Base-by-base conservation (phyloP, 1,284 basidiomycete genomes). In the Singerocomus inundabilis region DNA sequence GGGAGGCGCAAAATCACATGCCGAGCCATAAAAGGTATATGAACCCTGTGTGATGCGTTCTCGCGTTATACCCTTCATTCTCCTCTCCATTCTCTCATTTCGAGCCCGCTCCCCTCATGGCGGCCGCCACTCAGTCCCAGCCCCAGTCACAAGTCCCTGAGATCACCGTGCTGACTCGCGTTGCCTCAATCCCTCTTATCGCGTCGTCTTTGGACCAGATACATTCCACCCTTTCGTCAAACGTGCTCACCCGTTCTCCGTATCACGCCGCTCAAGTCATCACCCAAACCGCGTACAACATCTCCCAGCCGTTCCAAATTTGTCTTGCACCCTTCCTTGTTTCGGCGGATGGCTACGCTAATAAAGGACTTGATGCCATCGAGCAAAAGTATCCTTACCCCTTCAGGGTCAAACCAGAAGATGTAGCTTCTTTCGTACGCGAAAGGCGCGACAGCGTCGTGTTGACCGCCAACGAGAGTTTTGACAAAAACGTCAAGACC, bases 351-450 rank as follows among this genome's bases (percentile, higher is more conserved):
- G 78, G 68, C 24, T 72, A 72, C 51, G 88, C 85, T 16, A 88
- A 88, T 75, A 83, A 80, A 70, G 84, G 80, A 24, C 74, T 89
- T 43, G 87, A 91, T 61, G 80, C 67, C n/a, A 83, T 90, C 45
- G 76, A 89, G 70, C 73, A 77, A 44, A 78, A 79, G 38, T 88
- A 82, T 63, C 88, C 88, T 11, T 86, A 84, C 64, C 80, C 87
- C 6, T 90, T 91, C 77, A 74, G 81, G 53, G 79, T 79, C 10
- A 80, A 81, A 56, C 81, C 86, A 3, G 84, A 85, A 59, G 85
- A 89, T 8, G 78, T 91, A 26, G 72, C 74, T 29, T 74, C 70
- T n/a, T 80, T 78, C 53, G 72, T 88, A 36, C 80, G 77, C 59
- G 74, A 80, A 52, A 72, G 72, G 48, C 77, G 74, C 44, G 76